Conservation (phyloP, 352 stramenopile species). For the Phytophthora pluvialis region DNA sequence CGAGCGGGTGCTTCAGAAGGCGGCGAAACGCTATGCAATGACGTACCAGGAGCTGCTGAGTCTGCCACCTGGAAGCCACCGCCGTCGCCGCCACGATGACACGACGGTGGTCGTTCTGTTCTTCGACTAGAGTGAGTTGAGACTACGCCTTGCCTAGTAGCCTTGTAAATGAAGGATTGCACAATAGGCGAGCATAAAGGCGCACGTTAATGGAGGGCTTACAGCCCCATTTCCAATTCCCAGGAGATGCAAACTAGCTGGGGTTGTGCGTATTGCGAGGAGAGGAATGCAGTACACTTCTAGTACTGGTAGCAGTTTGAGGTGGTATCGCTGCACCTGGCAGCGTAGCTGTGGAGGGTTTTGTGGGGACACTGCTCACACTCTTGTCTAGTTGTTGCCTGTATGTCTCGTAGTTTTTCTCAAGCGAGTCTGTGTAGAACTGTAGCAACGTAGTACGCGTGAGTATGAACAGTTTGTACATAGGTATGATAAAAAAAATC, state of each 20-base stretch:
- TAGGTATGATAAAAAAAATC: not conserved
- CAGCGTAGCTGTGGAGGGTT: constrained; percentile 6
- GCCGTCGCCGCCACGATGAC: constrained; percentile 92
- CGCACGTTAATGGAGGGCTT: constrained; percentile 10
- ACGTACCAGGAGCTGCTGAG: constrained; percentile 84
- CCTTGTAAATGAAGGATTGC: constrained; percentile 18
- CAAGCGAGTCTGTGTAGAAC: constrained; percentile 73
- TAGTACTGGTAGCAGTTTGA: constrained; percentile 21
- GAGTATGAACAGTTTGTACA: not conserved
- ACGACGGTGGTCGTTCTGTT: constrained; percentile 93
- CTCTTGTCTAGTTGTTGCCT: constrained; percentile 44
- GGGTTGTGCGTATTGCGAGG: constrained; percentile 10
- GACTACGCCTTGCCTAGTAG: constrained; percentile 8
- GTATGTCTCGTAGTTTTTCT: constrained; percentile 72
- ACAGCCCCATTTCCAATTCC: constrained; percentile 1
- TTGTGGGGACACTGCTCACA: not conserved
- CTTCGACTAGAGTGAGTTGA: constrained; percentile 58
- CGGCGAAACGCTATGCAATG: constrained; percentile 78
- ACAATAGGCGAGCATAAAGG: constrained; percentile 20
- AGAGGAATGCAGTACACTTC: constrained; percentile 11
- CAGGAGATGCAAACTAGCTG: not conserved
- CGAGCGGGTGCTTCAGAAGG: constrained; percentile 80
- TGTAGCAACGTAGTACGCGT: constrained; percentile 11
- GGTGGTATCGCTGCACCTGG: constrained; percentile 2
- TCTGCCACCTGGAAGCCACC: constrained; percentile 79